Evolutionary conservation across 202 grass and related monocot species (phyloP).

Genomic region (Elaeis oleifera): DNA sequence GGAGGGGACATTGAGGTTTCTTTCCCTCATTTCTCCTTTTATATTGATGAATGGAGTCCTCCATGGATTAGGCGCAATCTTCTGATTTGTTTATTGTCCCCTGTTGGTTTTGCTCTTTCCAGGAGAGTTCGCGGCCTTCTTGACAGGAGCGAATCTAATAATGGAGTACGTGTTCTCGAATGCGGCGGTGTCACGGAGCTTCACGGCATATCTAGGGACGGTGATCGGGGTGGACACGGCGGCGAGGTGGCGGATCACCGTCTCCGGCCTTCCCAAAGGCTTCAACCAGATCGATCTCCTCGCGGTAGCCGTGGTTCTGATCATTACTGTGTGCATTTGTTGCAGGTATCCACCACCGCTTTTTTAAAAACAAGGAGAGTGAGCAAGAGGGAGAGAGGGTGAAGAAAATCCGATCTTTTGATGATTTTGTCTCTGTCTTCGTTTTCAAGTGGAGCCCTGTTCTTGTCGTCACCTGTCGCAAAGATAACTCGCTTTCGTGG

Average conservation of each 20-base stretch:
- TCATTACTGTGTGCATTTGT: slow-evolving; percentile 82
- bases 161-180: slow-evolving; percentile 99
- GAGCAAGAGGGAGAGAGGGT: no score
- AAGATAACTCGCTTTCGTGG: neutral
- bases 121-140: slow-evolving; percentile 93
- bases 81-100: neutral
- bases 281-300: slow-evolving; percentile 88
- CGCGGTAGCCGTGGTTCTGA: slow-evolving; percentile 62
- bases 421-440: neutral
- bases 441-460: neutral
- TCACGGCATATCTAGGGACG: slow-evolving; percentile 89
- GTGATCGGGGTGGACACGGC: slow-evolving; percentile 60
- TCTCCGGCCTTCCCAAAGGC: slow-evolving; percentile 49
- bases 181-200: slow-evolving; percentile 86
- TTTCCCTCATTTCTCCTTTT: no score
- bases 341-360: slow-evolving; percentile 45
- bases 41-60: no score
- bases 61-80: neutral
- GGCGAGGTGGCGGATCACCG: slow-evolving; percentile 56
- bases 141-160: slow-evolving; percentile 89
- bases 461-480: neutral
- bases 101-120: neutral
- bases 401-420: no score
- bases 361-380: no score
- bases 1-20: no score